These are phyloP conservation scores for Aspergillus sp. DNA, from an alignment of 2,329 filamentous ascomycete genomes.

Conservation along the genomic window DNA sequence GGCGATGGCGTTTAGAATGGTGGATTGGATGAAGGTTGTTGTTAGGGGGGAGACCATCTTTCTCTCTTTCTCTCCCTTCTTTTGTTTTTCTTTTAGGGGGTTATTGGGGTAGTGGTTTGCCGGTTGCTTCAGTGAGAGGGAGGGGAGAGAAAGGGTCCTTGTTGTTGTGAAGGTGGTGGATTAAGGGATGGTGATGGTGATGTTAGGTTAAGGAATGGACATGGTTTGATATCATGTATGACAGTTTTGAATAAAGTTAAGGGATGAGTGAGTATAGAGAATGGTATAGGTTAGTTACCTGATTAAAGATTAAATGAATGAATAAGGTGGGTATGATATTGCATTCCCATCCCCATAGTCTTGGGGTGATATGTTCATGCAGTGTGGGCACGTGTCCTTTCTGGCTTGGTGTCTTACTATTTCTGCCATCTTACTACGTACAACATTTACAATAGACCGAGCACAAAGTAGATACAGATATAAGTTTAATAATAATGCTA, in stretches of 20 bases:
- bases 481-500: no score
- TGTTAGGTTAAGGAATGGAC: neutral
- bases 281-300: no score
- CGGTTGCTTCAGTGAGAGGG: neutral
- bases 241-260: no score
- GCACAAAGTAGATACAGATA: neutral
- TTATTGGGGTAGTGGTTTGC: neutral
- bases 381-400: slow-evolving; percentile 1
- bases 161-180: neutral
- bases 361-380: neutral
- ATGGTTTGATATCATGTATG: neutral
- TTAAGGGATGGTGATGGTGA: neutral
- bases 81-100: neutral
- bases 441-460: neutral
- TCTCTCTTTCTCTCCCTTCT: no score
- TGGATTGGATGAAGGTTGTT: slow-evolving; percentile 41
- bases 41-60: slow-evolving; percentile 29
- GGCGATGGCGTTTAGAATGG: slow-evolving; percentile 40
- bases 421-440: neutral
- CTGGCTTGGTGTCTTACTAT: neutral
- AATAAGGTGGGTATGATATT: neutral
- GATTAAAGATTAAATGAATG: neutral
- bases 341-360: neutral
- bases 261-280: neutral
- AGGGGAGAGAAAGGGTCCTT: no score